These are phyloP conservation scores for Fistulinella prunicolor DNA, from an alignment of 768 basidiomycete genomes.

Conservation along the genomic window DNA sequence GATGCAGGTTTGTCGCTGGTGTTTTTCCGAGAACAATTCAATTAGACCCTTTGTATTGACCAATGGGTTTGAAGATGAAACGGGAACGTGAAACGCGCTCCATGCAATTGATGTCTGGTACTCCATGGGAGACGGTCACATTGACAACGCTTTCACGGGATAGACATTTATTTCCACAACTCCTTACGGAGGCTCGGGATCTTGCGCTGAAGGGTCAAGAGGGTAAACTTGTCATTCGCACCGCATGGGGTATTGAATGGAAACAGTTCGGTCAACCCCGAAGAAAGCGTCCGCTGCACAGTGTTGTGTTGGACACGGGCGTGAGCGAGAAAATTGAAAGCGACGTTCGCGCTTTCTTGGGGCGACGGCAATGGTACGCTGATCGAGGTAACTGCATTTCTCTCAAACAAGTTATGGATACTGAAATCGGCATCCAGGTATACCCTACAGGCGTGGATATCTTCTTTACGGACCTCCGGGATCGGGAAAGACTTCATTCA, in stretches of 20 bases:
- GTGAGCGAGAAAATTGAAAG: constrained; percentile 80
- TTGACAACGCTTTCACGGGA: constrained; percentile 91
- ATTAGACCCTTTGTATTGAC: constrained; percentile 1
- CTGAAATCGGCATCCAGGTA: constrained; percentile 51
- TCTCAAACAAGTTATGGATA: neutral
- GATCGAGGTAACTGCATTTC: constrained; percentile 68
- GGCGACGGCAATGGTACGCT: constrained; percentile 89
- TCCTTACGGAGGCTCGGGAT: constrained; percentile 88
- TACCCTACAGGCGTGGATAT: constrained; percentile 96
- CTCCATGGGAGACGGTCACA: constrained; percentile 96
- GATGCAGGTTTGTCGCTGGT: constrained; percentile 72
- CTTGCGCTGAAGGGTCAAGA: constrained; percentile 83
- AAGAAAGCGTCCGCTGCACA: constrained; percentile 78
- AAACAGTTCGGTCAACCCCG: constrained; percentile 91
- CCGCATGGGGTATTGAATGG: constrained; percentile 97
- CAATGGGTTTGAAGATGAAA: constrained; percentile 61
- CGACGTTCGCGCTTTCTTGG: constrained; percentile 81
- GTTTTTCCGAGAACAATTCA: neutral
- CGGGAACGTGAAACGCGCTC: constrained; percentile 92
- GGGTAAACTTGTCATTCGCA: constrained; percentile 94
- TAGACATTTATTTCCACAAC: constrained; percentile 69
- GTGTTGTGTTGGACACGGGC: constrained; percentile 83
- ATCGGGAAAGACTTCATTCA: constrained; percentile 97
- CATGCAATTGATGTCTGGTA: constrained; percentile 86
- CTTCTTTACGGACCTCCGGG: constrained; percentile 95